Evolutionary conservation across 2,329 filamentous ascomycete genomes (phyloP).

Genomic region (Clarireedia paspali): DNA sequence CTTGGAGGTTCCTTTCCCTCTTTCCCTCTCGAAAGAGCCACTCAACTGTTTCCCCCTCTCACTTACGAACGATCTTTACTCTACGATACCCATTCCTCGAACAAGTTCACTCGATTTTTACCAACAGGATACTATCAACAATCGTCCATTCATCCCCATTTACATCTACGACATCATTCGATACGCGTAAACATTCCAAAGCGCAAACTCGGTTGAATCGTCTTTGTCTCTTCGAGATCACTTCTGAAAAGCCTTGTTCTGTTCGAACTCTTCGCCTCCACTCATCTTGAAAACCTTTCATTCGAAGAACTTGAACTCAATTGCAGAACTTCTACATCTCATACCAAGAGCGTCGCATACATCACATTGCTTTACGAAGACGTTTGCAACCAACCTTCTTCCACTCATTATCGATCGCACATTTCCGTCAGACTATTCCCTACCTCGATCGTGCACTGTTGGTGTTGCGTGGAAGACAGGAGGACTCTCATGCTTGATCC

Average conservation of each 20-base stretch:
- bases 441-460: background rate
- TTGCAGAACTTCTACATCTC: constrained; percentile 4
- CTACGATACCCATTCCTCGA: background rate
- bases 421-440: background rate
- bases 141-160: background rate
- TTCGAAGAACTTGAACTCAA: constrained; percentile 7
- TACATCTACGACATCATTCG: background rate
- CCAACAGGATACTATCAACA: constrained; percentile 1
- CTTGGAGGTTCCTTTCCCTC: constrained; percentile 7
- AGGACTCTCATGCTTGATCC: constrained; percentile 2
- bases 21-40: constrained; percentile 4
- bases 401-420: background rate
- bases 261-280: constrained; percentile 6
- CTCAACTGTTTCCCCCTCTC: constrained; percentile 3
- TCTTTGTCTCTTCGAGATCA: constrained; percentile 10
- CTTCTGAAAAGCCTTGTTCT: constrained; percentile 1
- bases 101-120: background rate
- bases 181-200: constrained; percentile 8
- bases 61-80: background rate
- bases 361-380: background rate
- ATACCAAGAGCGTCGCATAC: background rate
- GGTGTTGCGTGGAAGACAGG: constrained; percentile 2
- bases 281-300: constrained; percentile 8
- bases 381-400: background rate
- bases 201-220: constrained; percentile 10